Evolutionary conservation across 495 filamentous ascomycete species (phyloP).

Genomic region (Pseudomonodictys pantanalensis): DNA sequence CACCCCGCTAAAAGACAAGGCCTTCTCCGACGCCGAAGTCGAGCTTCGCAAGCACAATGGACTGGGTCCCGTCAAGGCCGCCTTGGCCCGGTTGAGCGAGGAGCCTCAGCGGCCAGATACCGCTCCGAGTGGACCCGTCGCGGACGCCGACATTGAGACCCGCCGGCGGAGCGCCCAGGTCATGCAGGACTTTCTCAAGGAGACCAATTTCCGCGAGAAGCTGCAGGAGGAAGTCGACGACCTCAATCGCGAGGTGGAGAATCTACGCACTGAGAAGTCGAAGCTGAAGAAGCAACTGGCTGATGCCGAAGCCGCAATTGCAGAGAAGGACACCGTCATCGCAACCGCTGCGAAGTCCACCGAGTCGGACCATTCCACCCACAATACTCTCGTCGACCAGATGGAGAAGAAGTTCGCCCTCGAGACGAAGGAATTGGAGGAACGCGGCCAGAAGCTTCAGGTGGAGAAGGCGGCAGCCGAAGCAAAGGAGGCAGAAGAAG

Average conservation of each 20-base stretch:
- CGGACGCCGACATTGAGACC: slow-evolving; percentile 17
- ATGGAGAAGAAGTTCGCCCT: slow-evolving; percentile 26
- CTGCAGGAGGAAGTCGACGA: slow-evolving; percentile 25
- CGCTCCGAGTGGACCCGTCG: slow-evolving; percentile 21
- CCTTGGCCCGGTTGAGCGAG: slow-evolving; percentile 10
- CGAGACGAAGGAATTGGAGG: slow-evolving; percentile 17
- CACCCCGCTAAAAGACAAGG: slow-evolving; percentile 13
- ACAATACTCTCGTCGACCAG: slow-evolving; percentile 16
- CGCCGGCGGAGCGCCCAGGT: slow-evolving; percentile 20
- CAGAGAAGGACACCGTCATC: slow-evolving; percentile 21
- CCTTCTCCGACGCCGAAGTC: slow-evolving; percentile 28
- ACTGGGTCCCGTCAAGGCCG: slow-evolving; percentile 16
- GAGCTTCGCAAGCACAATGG: slow-evolving; percentile 6
- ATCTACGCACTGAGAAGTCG: slow-evolving; percentile 18
- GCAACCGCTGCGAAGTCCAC: slow-evolving; percentile 1
- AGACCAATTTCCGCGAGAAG: slow-evolving; percentile 24
- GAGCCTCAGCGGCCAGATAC: slow-evolving; percentile 18
- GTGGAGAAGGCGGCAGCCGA: slow-evolving; percentile 23
- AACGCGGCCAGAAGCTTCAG: slow-evolving; percentile 21
- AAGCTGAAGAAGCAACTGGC: slow-evolving; percentile 27
- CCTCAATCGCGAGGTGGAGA: slow-evolving; percentile 19
- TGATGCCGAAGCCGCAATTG: slow-evolving; percentile 18
- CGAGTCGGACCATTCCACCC: not conserved
- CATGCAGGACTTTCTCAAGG: slow-evolving; percentile 34
- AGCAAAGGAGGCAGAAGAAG: slow-evolving; percentile 30